Evolutionary conservation across 371 early-diverging fungal species (phyloP), one percentile per base, ranked within the genome.

Genomic region (Saksenaea oblongispora): DNA sequence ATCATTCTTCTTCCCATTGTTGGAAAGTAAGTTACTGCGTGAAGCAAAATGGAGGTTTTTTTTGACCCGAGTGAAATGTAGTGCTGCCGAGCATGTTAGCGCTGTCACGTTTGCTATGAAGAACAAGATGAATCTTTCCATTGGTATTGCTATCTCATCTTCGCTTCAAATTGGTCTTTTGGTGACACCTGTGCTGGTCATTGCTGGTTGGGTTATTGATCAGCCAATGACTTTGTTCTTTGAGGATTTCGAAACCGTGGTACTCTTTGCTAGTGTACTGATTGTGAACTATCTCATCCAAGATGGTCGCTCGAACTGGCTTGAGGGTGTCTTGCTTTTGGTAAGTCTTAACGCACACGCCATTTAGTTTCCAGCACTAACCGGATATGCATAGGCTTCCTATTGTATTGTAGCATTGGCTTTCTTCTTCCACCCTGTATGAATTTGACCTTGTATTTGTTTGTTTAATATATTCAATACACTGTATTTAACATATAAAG

Each of bases 131-230:
- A 93, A 96, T 59, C 72, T 93, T 54, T 84, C 90, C 11, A 84
- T 97, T 51, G 89, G 91, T 39, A 89, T 96, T 56, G 94, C 96
- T 7, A 70, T 95, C 13, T 95, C 95, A 0, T 93, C 93, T 3
- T 89, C 89, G 35, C 87, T 94, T 74, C 95, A 96, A 73, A 93
- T 96, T 57, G 91, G 94, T 4, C 79, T 96, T 35, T 84, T 95
- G 34, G 94, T 95, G 8, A 90, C 92, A 15, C 97, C 96, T 7
- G 67, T 95, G 26, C 70, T 91, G 54, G 94, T 94, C 41, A 78
- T 96, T 58, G 74, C 89, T 7, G 95, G 96, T 5, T 97, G 97
- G 96, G 82, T 87, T 56, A 91, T 94, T 58, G 67, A 58, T 56
- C 78, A 87, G 61, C 88, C 85, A 3, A 85, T 96, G 85, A 90